Base-by-base conservation (phyloP, 2,329 filamentous ascomycete genomes). In the Botrytis tulipae region DNA sequence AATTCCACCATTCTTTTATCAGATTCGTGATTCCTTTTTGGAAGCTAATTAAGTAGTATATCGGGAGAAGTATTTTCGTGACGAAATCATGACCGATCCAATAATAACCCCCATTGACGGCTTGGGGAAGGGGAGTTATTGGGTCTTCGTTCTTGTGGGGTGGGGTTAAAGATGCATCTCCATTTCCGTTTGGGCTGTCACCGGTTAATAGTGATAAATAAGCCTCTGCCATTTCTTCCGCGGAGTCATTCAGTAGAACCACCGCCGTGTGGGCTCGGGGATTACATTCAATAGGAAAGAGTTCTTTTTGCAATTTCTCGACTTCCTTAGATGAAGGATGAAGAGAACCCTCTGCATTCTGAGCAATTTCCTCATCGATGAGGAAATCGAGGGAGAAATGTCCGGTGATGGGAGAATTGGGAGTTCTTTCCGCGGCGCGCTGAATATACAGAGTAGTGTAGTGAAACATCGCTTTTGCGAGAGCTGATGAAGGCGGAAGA, bases 221-320 rank as follows among this genome's bases (percentile, higher is more conserved):
- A 18, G 84, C 83, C 0, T 82, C 82, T 29, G 83, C 83, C 37
- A 84, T 80, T 37, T 85, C 82, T 1, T 82, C 82, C 35, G 83
- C 82, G n/a, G 83, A 80, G 2, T 80, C 78, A 6, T 82, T 82
- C 79, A 93, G 91, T 0, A 93, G 82, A 1, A 89, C 84, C 0
- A 91, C 87, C 0, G 91, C 91, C 0, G 91, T 93, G 77, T 93
- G 91, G 0, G 88, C 89, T 22, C 91, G 84, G 0, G 91, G 91
- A 73, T 93, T 93, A 78, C 91, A 93, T 79, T 93, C 91, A 73
- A 93, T 93, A 0, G 90, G 89, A 76, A 89, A 91, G 2, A 93
- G 80, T 42, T 76, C 84, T 77, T n/a, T 82, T 80, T 62, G 82
- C 57, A 77, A 81, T 60, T 75, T 78, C 42, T 73, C 60, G 1